Evolutionary conservation across 2,329 filamentous ascomycete genomes (phyloP).

Genomic region (Paecilomyces formosus): DNA sequence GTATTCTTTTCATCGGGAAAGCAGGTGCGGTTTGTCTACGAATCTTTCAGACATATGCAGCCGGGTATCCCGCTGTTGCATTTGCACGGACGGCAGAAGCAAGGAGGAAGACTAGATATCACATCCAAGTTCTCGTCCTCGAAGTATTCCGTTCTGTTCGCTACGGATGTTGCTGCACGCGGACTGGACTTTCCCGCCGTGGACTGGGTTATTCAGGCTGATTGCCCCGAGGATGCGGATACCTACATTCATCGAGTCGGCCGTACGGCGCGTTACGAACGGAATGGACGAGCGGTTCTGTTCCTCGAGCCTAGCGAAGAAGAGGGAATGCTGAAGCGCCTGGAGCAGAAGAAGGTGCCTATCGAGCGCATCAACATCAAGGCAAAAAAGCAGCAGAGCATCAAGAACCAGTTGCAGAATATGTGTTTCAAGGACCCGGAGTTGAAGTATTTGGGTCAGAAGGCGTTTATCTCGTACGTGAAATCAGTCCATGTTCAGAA

Average conservation of each 20-base stretch:
- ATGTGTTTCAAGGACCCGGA: slow-evolving; percentile 95
- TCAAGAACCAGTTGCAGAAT: slow-evolving; percentile 78
- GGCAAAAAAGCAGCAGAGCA: slow-evolving; percentile 79
- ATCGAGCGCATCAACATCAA: slow-evolving; percentile 80
- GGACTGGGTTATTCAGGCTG: slow-evolving; percentile 98
- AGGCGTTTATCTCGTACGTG: slow-evolving; percentile 87
- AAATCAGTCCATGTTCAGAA: slow-evolving; percentile 80
- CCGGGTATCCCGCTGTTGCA: slow-evolving; percentile 90
- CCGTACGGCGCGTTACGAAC: slow-evolving; percentile 86
- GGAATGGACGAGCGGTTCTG: slow-evolving; percentile 76
- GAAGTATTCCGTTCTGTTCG: slow-evolving; percentile 81
- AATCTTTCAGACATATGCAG: slow-evolving; percentile 85
- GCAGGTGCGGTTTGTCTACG: slow-evolving; percentile 92
- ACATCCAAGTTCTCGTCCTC: slow-evolving; percentile 74
- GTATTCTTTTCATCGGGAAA: slow-evolving; percentile 95
- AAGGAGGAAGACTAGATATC: slow-evolving; percentile 78
- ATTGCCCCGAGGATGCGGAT: slow-evolving; percentile 92
- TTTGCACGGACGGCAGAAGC: slow-evolving; percentile 89
- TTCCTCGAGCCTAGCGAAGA: slow-evolving; percentile 93
- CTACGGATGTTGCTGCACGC: slow-evolving; percentile 89
- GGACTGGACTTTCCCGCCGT: slow-evolving; percentile 94
- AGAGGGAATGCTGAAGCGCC: slow-evolving; percentile 74
- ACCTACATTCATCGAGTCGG: slow-evolving; percentile 97
- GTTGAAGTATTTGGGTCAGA: slow-evolving; percentile 90
- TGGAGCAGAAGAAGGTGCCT: slow-evolving; percentile 84